Evolutionary conservation across 352 stramenopile genomes (phyloP).

Genomic region (Porosira glacialis): DNA sequence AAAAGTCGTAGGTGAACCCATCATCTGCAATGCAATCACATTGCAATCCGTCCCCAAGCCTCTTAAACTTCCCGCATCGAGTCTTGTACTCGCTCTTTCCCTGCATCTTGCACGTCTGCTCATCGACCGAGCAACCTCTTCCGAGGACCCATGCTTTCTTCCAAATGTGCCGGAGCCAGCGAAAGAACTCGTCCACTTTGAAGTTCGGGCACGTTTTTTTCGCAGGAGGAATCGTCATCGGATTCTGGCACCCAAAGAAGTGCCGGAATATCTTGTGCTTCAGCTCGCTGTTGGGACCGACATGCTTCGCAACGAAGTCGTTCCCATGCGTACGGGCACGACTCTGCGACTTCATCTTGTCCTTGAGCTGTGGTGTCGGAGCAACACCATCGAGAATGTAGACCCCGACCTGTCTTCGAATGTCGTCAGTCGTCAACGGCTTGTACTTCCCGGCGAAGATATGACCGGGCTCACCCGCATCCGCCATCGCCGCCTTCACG

Average conservation of each 20-base stretch:
- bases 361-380: constrained; percentile 20
- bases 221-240: constrained; percentile 2
- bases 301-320: constrained; percentile 6
- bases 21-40: constrained; percentile 29
- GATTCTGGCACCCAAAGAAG: constrained; percentile 39
- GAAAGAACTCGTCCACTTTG: constrained; percentile 33
- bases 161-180: constrained; percentile 12
- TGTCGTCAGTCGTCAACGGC: constrained; percentile 13
- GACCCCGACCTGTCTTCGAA: constrained; percentile 4
- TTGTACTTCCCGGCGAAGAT: constrained; percentile 22
- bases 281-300: constrained; percentile 7
- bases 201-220: constrained; percentile 37
- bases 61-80: constrained; percentile 18
- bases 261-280: not conserved
- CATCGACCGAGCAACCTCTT: constrained; percentile 13
- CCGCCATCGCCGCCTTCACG: constrained; percentile 15
- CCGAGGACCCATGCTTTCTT: constrained; percentile 26
- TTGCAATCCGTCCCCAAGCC: constrained; percentile 32
- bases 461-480: constrained; percentile 21
- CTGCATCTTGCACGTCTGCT: constrained; percentile 30
- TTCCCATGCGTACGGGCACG: constrained; percentile 21
- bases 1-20: constrained; percentile 32
- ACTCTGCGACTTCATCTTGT: constrained; percentile 27
- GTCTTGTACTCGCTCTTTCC: constrained; percentile 15
- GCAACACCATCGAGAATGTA: constrained; percentile 37